Conservation (phyloP, 2,329 filamentous ascomycete genomes). For the Trichoderma semiorbis region DNA sequence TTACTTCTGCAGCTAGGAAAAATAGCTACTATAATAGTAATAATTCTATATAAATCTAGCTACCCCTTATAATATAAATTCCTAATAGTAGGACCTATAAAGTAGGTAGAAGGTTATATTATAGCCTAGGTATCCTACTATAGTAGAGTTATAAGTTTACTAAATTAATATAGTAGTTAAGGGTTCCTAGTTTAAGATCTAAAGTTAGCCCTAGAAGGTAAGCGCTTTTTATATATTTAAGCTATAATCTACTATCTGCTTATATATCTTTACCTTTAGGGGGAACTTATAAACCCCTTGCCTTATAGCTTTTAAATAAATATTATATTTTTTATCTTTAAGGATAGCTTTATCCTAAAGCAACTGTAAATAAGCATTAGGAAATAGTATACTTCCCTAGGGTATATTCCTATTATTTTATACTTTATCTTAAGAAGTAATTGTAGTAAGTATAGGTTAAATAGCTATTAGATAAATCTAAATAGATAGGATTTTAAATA, state of each 20-base stretch:
- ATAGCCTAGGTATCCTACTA: background rate
- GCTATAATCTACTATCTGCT: background rate
- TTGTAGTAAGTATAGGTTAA: too few species aligned
- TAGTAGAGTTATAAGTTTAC: background rate
- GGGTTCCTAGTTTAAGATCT: background rate
- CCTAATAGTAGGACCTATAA: background rate
- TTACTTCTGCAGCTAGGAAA: background rate
- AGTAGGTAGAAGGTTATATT: background rate
- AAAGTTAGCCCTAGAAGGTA: background rate
- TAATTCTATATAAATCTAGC: background rate
- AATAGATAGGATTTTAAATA: background rate
- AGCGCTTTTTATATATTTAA: background rate
- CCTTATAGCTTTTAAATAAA: background rate
- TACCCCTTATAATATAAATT: background rate
- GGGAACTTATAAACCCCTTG: background rate
- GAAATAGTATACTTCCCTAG: too few species aligned
- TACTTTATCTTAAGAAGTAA: background rate
- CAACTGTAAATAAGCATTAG: background rate
- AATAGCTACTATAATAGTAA: background rate
- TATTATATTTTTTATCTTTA: background rate
- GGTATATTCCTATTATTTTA: background rate
- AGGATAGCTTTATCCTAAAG: background rate
- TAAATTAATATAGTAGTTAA: background rate
- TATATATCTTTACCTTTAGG: background rate
- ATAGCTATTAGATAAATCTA: background rate